Evolutionary conservation across 768 basidiomycete species (phyloP), one percentile per base, ranked within the genome.

Genomic region (Dioszegia aurantiaca): DNA sequence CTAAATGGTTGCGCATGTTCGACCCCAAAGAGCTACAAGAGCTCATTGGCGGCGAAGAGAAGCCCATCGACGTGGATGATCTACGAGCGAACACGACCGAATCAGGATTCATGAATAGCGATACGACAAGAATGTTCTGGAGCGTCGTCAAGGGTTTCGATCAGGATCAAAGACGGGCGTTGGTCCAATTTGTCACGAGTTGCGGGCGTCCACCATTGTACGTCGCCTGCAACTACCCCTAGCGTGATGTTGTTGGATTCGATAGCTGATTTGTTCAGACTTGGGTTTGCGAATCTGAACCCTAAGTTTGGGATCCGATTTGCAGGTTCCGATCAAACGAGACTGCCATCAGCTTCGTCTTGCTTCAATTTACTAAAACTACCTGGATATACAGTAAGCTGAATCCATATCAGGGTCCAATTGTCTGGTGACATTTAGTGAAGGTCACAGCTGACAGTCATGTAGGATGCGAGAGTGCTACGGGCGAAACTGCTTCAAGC

Each of bases 1-100:
- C 84, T 0, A 88, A 89, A 67, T 75, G 71, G 71, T 60, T 67
- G 61, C 89, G 90, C 43, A 93, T 98, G 89, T 99, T 98, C 79
- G 94, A 97, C 75, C 93, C 94, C 64, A 88, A 90, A 72, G 95
- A 98, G 76, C 80, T 97, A 3, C 91, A 92, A 72, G 87, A 94
- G 46, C 80, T 98, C 1, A 81, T 99, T 5, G 93, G 93, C 0
- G 91, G 90, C 6, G 87, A 88, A 30, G 87, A 93, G 59, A 80
- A 88, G 0, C 87, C 87, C 0, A 86, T 94, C 45, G 88, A 93
- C 70, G 63, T 97, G 8, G 84, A 87, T 16, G 93, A 99, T 75
- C 77, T 97, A 58, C 80, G 85, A 57, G 68, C 73, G 9, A 80
- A 98, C 67, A 89, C 89, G 0, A 82, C 51, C 19, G 62, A 85